Conservation (phyloP, 306 rosid species). For the Astragalus glycyphyllos region DNA sequence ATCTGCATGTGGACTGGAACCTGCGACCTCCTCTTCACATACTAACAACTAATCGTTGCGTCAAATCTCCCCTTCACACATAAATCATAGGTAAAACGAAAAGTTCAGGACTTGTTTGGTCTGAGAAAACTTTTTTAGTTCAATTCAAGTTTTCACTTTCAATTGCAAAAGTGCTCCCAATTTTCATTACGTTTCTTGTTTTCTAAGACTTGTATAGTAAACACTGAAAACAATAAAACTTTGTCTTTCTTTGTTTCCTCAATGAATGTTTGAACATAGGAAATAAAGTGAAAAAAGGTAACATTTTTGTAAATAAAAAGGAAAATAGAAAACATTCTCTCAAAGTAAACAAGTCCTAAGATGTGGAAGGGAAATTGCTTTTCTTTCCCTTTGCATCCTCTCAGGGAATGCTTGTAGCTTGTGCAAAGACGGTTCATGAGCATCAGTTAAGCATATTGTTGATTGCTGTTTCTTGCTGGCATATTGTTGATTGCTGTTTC, state of each 20-base stretch:
- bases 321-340: neutral
- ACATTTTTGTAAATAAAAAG: neutral
- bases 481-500: constrained; percentile 18
- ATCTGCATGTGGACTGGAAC: too few relatives aligned
- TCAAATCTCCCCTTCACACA: neutral
- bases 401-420: constrained; percentile 10
- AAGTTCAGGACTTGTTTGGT: neutral
- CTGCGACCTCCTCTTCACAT: neutral
- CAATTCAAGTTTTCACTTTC: too few relatives aligned
- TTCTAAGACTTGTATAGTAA: neutral
- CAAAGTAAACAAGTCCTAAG: neutral
- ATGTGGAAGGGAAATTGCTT: neutral
- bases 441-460: constrained; percentile 14
- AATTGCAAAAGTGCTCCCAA: neutral
- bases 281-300: neutral
- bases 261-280: neutral
- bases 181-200: neutral
- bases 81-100: neutral
- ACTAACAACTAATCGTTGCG: neutral
- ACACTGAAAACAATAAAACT: neutral
- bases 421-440: constrained; percentile 17
- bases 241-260: neutral
- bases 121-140: neutral
- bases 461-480: constrained; percentile 14
- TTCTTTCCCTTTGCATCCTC: constrained; percentile 11